Conservation (phyloP, 2,329 filamentous ascomycete species). For the Aulographum hederae region DNA sequence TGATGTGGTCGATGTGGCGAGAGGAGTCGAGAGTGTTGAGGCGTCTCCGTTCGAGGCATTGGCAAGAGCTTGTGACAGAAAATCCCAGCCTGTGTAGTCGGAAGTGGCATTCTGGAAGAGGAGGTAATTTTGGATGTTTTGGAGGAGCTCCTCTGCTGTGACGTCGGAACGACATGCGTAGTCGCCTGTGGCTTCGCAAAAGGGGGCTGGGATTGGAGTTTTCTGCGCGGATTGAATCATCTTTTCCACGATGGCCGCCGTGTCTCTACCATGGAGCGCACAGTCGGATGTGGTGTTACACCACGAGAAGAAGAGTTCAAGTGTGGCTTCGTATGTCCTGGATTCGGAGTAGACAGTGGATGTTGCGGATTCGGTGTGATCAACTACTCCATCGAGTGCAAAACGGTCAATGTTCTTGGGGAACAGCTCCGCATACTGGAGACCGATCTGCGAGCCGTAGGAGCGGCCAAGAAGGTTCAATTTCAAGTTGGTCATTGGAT, state of each 20-base stretch:
- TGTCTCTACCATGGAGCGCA: conserved; percentile 13
- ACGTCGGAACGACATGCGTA: conserved; percentile 9
- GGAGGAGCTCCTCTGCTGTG: conserved; percentile 16
- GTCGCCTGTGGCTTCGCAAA: conserved; percentile 11
- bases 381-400: conserved; percentile 26
- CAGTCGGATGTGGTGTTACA: conserved; percentile 14
- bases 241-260: conserved; percentile 9
- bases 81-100: conserved; percentile 7
- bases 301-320: conserved; percentile 21
- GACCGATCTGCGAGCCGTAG: conserved; percentile 27
- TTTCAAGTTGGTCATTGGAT: conserved; percentile 18
- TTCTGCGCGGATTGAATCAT: conserved; percentile 13
- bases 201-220: conserved; percentile 18
- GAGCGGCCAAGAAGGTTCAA: conserved; percentile 24
- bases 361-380: conserved; percentile 20
- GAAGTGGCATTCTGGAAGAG: conserved; percentile 5
- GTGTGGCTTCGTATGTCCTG: conserved; percentile 17
- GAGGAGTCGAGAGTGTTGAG: conserved; percentile 13
- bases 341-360: conserved; percentile 18
- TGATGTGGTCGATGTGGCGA: conserved; percentile 10
- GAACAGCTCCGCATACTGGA: conserved; percentile 25
- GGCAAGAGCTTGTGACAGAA: conserved; percentile 10
- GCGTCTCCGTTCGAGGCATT: conserved; percentile 19
- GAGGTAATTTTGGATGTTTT: conserved; percentile 15
- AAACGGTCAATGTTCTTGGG: conserved; percentile 23